Evolutionary conservation across 2,329 filamentous ascomycete species (phyloP), one percentile per base, ranked within the genome.

Genomic region (Pseudocercospora fijiensis): DNA sequence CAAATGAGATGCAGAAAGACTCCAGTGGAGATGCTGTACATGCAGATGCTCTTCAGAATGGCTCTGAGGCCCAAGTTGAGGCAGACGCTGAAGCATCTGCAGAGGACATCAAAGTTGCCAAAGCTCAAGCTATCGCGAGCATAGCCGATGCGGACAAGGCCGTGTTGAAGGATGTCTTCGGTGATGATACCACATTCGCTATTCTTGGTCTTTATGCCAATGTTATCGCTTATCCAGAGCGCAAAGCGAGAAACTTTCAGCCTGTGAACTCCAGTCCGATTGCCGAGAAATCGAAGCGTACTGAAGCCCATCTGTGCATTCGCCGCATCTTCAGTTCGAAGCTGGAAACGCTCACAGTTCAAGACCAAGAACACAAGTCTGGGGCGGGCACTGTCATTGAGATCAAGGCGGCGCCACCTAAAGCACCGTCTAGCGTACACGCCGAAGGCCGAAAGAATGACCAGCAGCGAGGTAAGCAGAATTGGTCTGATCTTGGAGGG

Each of bases 271-370:
- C 84, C 1, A 76, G 80, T 7, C 78, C 81, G 3, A 84, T 90
- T 43, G 76, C 79, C 3, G 86, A 90, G 69, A 87, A 88, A 67
- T 82, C 84, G 18, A 74, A 82, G 61, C 86, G 88, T 7, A 87
- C 86, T 41, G 80, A 84, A 66, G 84, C 90, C 7, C 89, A 91
- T 73, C 80, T 86, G 68, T 79, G 82, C 8, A 81, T 96, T 52
- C 90, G 93, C 26, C 88, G 88, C 45, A 88, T 96, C 65, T 96
- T 96, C 76, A 81, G 82, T n/a, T 89, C 88, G 2, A 85, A 86
- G 61, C 83, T 96, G 57, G 91, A 96, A 63, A 96, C 91, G 1
- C 82, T 81, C 18, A 96, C 92, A 52, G 85, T 89, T 65, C 86
- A 88, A 63, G 85, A 90, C 53, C 89, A 90, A 24, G 65, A 69